Base-by-base conservation (phyloP, 2,329 filamentous ascomycete species). In the Nemania serpens region DNA sequence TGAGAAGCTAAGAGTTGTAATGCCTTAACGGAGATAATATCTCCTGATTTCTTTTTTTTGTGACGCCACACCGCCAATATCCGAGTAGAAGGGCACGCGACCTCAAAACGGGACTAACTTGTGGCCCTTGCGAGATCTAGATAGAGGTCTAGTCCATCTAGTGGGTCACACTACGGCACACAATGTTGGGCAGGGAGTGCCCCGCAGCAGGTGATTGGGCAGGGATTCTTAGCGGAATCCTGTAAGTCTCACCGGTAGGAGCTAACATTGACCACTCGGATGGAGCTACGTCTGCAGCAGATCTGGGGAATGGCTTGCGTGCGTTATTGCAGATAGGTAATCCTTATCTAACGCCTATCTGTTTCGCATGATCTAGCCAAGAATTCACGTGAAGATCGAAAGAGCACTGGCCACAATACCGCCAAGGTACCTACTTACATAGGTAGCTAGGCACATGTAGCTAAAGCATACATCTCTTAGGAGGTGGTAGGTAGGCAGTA, bases 1-100 rank as follows among this genome's bases (percentile, higher is more conserved):
- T 50, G 37, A 49, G 17, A 25, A 10, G 36, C n/a, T 43, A 45
- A 43, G 25, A n/a, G 20, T 52, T 33, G 18, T 18, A 48, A n/a
- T n/a, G n/a, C n/a, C n/a, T n/a, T 46, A 51, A 51, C 12, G 51
- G 55, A 58, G 51, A 58, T n/a, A 17, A 20, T 17, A 11, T 57
- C 46, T 25, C 25, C 45, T 47, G 45, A 47, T 47, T n/a, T 47
- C 2, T 29, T 29, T 29, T 29, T 29, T 29, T 7, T 29, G n/a
- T n/a, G n/a, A n/a, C 41, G 17, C 17, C 41, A 43, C 41, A 43
- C 41, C 41, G 41, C 41, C 41, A 20, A 15, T 29, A 43, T 9
- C 17, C n/a, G n/a, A 43, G 41, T 10, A 18, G 7, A 5, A 13
- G 41, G 41, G 45, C 20, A 47, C 45, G 22, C 20, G 20, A 33